Base-by-base conservation (phyloP, 805 yeast species). In the Lipomyces yamanashiensis region DNA sequence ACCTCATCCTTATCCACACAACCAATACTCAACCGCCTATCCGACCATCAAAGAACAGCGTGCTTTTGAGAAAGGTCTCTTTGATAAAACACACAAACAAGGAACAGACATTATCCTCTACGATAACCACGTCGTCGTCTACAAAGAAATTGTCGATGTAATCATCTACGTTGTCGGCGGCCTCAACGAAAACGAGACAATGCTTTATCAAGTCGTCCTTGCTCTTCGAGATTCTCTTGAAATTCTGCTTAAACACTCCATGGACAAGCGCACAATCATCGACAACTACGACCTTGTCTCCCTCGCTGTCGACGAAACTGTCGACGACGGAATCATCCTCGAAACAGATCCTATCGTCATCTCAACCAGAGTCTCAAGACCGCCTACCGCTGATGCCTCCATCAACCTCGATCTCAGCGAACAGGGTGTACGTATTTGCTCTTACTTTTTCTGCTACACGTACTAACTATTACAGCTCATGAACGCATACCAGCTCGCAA, bases 261-360 rank as follows among this genome's bases (percentile, higher is more conserved):
- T 92, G 67, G 98, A 95, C 76, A 90, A 87, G 75, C 82, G 86
- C 69, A 84, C 92, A 2, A 79, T 93, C 52, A 83, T 87, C 71
- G 96, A 90, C 68, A 85, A 87, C 74, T 95, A 88, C 74, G 99
- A 95, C 76, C 81, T 90, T 81, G 88, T 92, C 44, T 81, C 90
- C 50, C 82, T 95, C 75, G 90, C 96, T 3, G 84, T 92, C 50
- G 99, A 95, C 76, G 98, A 95, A 77, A 83, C 96, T 9, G 81
- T 95, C 55, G 99, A 95, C 74, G 96, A 92, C 74, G 99, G 98
- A 47, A 85, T 95, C 67, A 86, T 95, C 61, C 82, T 95, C 70
- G 98, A 95, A 76, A 88, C 92, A 34, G 98, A 95, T 72, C 86
- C 96, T 5, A 85, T 88, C 41, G 86, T 90, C 48, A 89, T 95